Percentiles rank a stretch among this genome's conserved stretches.
These are phyloP conservation scores for Rhododendron vialii DNA, from an alignment of 148 eudicot genomes.

Conservation along the genomic window DNA sequence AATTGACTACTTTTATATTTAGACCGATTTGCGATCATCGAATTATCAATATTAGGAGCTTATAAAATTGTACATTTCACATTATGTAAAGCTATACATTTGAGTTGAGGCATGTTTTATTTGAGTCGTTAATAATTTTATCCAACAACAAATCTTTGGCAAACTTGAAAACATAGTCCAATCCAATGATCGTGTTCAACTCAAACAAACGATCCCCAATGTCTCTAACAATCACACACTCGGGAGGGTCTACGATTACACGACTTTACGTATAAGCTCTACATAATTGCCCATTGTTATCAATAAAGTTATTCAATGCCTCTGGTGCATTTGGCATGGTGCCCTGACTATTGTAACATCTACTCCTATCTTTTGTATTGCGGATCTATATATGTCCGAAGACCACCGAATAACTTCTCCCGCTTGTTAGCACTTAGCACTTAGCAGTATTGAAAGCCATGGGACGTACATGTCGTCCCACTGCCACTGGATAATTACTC, in stretches of 20 bases:
- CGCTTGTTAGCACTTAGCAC: neutral
- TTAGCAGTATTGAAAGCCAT: neutral
- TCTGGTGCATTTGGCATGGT: neutral
- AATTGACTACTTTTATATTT: no score
- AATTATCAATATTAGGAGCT: no score
- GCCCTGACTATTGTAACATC: neutral
- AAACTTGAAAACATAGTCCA: neutral
- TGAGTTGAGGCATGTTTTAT: neutral
- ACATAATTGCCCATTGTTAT: neutral
- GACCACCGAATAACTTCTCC: neutral
- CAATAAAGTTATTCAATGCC: no score
- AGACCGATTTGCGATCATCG: neutral
- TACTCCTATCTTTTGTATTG: neutral
- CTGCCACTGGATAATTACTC: neutral
- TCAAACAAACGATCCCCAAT: neutral
- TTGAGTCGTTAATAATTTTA: neutral
- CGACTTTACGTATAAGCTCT: neutral
- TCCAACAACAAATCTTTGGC: neutral
- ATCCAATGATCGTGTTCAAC: neutral
- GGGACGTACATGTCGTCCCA: neutral
- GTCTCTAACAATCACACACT: neutral
- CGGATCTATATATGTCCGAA: neutral
- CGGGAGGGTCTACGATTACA: neutral
- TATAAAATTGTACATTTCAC: neutral
- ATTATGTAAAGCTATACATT: neutral